Evolutionary conservation across 768 basidiomycete species (phyloP), one percentile per base, ranked within the genome.

Genomic region (Pleurotus djamor): DNA sequence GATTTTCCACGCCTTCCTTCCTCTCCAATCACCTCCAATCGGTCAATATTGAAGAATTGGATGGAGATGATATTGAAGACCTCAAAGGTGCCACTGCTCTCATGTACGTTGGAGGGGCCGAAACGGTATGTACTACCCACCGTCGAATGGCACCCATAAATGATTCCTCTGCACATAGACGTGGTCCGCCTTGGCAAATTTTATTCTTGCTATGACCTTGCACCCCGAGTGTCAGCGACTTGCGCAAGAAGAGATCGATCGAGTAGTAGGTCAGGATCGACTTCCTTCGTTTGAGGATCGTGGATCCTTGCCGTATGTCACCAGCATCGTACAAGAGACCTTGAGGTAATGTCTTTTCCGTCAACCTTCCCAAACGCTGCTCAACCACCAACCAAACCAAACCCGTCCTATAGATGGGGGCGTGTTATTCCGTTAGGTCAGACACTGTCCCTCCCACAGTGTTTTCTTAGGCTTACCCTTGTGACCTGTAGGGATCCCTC

Each of bases 221-320:
- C 33, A 60, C 51, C 68, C 66, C 6, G 61, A 69, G 8, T 60
- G 63, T 13, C 65, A 65, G 48, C 51, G 43, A 33, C 57, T 58
- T 34, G 67, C 66, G 5, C 67, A 67, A 54, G 38, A 61, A 2
- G 66, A 68, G 57, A 57, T 67, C 41, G 66, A 67, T 44, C 38
- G 16, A 4, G 65, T 64, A 5, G 35, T 67, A 38, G 64, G 64
- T 5, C 17, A 33, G n/a, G 54, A 60, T 28, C 36, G 66, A 28
- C 43, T 68, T 3, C 67, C 67, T 32, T 59, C 59, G 4, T 58
- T 64, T 44, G 59, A 60, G 3, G 67, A 68, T 48, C 37, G 55
- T 12, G 48, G 36, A 12, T 59, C 48, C 1, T 52, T 68, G 21
- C 66, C 62, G 1, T 67, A 61, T 48, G 48, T 56, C 10, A 34